Evolutionary conservation across 305 asterid genomes (phyloP), one percentile per base, ranked within the genome.

Genomic region (Plantago rigida): DNA sequence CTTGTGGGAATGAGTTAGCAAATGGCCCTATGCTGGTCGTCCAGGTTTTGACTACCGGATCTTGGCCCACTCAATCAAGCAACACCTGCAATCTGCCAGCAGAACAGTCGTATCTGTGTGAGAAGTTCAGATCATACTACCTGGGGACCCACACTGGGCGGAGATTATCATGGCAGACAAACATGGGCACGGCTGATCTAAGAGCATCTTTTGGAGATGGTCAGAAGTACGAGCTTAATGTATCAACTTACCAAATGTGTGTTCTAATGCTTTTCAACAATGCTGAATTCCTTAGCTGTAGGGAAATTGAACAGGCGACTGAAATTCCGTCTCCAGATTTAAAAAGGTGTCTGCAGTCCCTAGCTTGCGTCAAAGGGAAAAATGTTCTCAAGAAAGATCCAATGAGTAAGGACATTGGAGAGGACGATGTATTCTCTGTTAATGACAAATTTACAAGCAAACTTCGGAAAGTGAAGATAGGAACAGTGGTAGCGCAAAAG

Each of bases 141-240:
- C 86, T 87, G 13, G 94, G 95, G 67, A 82, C 88, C 29, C 90
- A 87, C 56, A 82, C 90, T 0, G 95, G 95, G 17, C 79, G 94
- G 71, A 79, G 87, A 65, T 71, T 87, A 70, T 76, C 95, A n/a
- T 87, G 90, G 94, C 94, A 87, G 67, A 87, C 90, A 10, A 82
- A 82, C 65, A 87, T 87, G 94, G 95, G 95, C 51, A 84, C 90
- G 5, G 95, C 94, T 62, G 94, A 87, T 79, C 66, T 87, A n/a
- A 81, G 83, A 75, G 87, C 85, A 1, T 70, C 80, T 24, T 87
- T 87, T 54, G 94, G 87, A 9, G 84, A 80, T 26, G 86, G 87
- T 60, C 95, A 87, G 66, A 87, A 81, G 71, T 86, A 84, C 46
- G 94, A 87, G 69, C 77, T 87, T 65, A 87, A 87, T 28, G 95